A percentile compares a stretch with the other conserved stretches of the same genome.
phyloP scores from a whole-genome alignment of 345 rosid species.

The Ceriops decandra region DNA sequence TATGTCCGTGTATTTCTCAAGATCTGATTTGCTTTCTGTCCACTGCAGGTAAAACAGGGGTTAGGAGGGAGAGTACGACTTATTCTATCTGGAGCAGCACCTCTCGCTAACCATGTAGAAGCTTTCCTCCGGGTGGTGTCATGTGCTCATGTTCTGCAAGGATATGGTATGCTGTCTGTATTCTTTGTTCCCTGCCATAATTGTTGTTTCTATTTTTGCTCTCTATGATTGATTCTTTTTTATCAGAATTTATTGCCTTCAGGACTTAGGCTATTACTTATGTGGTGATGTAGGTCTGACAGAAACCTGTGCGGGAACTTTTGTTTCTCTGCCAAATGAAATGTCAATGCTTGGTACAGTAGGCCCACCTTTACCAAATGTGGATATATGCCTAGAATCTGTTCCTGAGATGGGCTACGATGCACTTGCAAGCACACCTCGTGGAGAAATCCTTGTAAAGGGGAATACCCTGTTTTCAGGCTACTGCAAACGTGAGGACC shows the following conservation, averaged over 20 bases:
- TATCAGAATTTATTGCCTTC: background rate
- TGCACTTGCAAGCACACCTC: constrained; percentile 74
- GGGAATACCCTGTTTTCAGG: constrained; percentile 86
- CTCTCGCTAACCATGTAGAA: constrained; percentile 84
- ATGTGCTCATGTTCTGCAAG: constrained; percentile 94
- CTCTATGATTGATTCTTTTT: background rate
- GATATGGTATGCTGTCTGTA: constrained; percentile 66
- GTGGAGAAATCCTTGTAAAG: constrained; percentile 83
- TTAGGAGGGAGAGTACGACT: constrained; percentile 92
- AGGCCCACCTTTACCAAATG: constrained; percentile 97
- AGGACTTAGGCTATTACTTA: constrained; percentile 8
- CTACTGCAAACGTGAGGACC: constrained; percentile 87
- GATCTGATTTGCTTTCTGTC: constrained; percentile 6
- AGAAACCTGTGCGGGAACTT: constrained; percentile 92
- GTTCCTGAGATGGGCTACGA: constrained; percentile 97
- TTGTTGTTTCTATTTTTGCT: background rate
- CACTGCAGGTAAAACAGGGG: constrained; percentile 75
- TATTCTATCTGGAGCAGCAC: constrained; percentile 95
- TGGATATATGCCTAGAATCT: constrained; percentile 82
- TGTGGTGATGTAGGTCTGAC: constrained; percentile 62
- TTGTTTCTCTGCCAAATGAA: constrained; percentile 79
- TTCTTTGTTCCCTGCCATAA: constrained; percentile 1
- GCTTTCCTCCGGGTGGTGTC: constrained; percentile 88
- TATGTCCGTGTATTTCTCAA: background rate
- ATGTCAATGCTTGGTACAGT: constrained; percentile 80